Conservation (phyloP, 2,329 filamentous ascomycete species). For the Trichoderma koningiopsis region DNA sequence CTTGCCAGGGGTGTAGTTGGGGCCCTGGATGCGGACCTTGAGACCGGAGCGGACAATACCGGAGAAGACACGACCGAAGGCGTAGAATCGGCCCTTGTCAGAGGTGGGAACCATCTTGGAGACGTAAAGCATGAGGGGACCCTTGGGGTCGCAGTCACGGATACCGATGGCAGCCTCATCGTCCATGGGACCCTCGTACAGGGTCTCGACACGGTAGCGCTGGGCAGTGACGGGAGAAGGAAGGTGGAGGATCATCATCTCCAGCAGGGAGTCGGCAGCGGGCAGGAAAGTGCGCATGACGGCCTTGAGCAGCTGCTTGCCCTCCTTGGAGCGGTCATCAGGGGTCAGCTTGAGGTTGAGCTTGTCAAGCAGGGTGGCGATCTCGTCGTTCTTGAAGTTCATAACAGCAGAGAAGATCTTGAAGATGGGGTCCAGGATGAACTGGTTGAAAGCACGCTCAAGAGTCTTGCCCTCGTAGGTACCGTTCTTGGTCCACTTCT, state of each 20-base stretch:
- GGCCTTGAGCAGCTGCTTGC: slow-evolving; percentile 96
- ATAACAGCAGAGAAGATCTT: slow-evolving; percentile 95
- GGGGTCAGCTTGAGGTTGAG: slow-evolving; percentile 85
- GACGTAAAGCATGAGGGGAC: slow-evolving; percentile 99
- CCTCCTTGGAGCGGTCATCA: slow-evolving; percentile 91
- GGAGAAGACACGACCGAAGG: slow-evolving; percentile 99
- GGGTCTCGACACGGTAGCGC: slow-evolving; percentile 95
- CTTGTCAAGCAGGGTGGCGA: slow-evolving; percentile 81
- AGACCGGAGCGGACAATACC: slow-evolving; percentile 97
- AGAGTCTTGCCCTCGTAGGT: slow-evolving; percentile 83
- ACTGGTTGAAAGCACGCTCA: slow-evolving; percentile 99
- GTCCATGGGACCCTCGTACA: slow-evolving; percentile 96
- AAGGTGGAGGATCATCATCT: slow-evolving; percentile 99
- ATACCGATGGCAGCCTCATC: slow-evolving; percentile 94
- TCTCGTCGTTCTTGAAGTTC: slow-evolving; percentile 98
- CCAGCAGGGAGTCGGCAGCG: slow-evolving; percentile 93
- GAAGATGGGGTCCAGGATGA: slow-evolving; percentile 99
- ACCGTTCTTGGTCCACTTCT: slow-evolving; percentile 97
- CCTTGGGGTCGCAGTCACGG: slow-evolving; percentile 97
- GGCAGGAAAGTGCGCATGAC: slow-evolving; percentile 99
- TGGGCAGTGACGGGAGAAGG: slow-evolving; percentile 95
- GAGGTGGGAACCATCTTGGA: slow-evolving; percentile 99
- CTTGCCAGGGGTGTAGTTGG: slow-evolving; percentile 97
- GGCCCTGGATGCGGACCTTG: slow-evolving; percentile 99
- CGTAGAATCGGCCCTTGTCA: slow-evolving; percentile 99